Conservation (phyloP, 2,329 filamentous ascomycete species). For the Mycocentrospora acerina region DNA sequence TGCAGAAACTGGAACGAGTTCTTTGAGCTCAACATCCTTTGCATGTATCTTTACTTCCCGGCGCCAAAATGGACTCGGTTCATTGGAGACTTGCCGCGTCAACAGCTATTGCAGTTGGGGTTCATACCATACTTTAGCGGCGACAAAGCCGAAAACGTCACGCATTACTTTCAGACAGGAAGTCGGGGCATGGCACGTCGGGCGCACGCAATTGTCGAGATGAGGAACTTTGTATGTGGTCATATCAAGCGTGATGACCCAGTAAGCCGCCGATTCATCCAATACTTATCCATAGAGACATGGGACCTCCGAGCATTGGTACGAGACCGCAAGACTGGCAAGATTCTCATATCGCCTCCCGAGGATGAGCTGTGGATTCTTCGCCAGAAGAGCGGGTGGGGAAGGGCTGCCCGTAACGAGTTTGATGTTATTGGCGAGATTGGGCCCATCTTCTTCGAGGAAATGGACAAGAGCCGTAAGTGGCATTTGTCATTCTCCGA, state of each 20-base stretch:
- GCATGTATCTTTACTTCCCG: constrained; percentile 51
- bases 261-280: constrained; percentile 45
- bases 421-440: constrained; percentile 41
- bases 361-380: constrained; percentile 44
- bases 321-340: constrained; percentile 45
- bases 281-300: constrained; percentile 46
- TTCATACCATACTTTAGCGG: constrained; percentile 42
- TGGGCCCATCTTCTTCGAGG: constrained; percentile 43
- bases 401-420: constrained; percentile 43
- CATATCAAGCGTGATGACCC: constrained; percentile 47
- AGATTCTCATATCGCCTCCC: constrained; percentile 40
- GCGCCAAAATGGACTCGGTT: constrained; percentile 49
- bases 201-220: constrained; percentile 38
- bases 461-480: constrained; percentile 39
- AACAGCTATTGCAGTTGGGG: constrained; percentile 46
- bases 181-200: constrained; percentile 36
- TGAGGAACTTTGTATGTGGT: constrained; percentile 46
- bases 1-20: constrained; percentile 56
- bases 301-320: constrained; percentile 43
- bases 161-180: constrained; percentile 35
- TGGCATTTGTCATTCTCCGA: constrained; percentile 48
- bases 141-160: constrained; percentile 36
- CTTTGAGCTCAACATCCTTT: constrained; percentile 50
- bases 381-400: constrained; percentile 43
- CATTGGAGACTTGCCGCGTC: constrained; percentile 41